phyloP scores from a whole-genome alignment of 2,329 filamentous ascomycete genomes.

The Botrytis fragariae region DNA sequence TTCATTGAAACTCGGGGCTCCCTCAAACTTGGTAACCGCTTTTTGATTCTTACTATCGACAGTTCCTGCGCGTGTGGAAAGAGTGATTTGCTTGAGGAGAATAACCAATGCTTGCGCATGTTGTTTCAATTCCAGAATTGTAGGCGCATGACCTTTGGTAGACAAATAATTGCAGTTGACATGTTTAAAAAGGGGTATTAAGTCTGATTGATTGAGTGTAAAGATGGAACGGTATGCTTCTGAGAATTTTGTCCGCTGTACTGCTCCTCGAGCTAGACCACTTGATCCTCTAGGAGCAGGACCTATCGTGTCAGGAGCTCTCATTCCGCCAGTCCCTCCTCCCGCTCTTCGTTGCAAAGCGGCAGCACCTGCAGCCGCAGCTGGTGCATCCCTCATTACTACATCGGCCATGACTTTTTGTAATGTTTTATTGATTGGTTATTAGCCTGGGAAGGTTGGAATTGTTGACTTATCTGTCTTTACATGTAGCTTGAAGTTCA shows the following conservation, averaged over 20 bases:
- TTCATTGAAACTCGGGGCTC: slow-evolving; percentile 10
- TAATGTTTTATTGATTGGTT: not conserved
- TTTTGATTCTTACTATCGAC: slow-evolving; percentile 30
- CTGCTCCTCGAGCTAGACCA: slow-evolving; percentile 4
- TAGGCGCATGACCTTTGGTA: slow-evolving; percentile 50
- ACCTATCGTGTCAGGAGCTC: not conserved
- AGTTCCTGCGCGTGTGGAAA: slow-evolving; percentile 39
- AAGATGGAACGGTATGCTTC: slow-evolving; percentile 26
- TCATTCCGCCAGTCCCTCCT: too few species aligned
- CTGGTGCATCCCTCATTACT: slow-evolving; percentile 6
- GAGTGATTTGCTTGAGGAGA: slow-evolving; percentile 50
- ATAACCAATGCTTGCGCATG: slow-evolving; percentile 57
- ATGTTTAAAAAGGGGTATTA: slow-evolving; percentile 41
- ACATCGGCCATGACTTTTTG: not conserved
- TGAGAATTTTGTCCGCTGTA: slow-evolving; percentile 22
- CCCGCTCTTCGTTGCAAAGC: not conserved
- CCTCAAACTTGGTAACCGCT: not conserved
- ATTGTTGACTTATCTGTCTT: not conserved
- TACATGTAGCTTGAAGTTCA: not conserved
- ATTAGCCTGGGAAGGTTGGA: not conserved
- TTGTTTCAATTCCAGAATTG: slow-evolving; percentile 56
- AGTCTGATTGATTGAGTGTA: slow-evolving; percentile 17
- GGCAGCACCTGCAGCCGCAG: not conserved
- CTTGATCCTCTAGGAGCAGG: not conserved
- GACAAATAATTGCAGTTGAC: slow-evolving; percentile 59